Evolutionary conservation across 2,329 filamentous ascomycete species (phyloP).

Genomic region (Claviceps maximensis): DNA sequence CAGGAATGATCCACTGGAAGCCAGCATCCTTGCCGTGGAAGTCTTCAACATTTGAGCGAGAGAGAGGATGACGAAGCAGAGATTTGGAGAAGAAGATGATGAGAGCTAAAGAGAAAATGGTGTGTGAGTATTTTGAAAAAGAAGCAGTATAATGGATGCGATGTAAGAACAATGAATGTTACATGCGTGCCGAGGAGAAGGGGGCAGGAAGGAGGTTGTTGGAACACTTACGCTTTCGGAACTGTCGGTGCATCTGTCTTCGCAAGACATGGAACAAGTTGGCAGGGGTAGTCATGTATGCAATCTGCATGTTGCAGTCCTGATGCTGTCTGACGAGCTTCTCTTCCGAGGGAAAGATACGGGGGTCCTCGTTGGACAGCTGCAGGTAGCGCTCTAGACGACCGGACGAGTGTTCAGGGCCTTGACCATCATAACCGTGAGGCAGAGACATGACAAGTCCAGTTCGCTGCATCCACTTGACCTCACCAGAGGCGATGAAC

Average conservation of each 20-base stretch:
- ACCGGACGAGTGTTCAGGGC: conserved; percentile 94
- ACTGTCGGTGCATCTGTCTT: conserved; percentile 96
- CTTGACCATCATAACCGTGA: conserved; percentile 96
- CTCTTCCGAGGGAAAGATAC: conserved; percentile 75
- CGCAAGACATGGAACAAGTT: conserved; percentile 95
- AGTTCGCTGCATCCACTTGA: conserved; percentile 97
- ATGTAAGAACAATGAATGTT: too few relatives aligned
- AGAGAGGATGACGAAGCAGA: conserved; percentile 83
- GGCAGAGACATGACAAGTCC: conserved; percentile 92
- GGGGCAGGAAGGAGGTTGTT: neutral
- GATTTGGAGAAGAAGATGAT: conserved; percentile 98
- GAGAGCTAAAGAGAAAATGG: conserved; percentile 44
- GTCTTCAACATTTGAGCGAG: conserved; percentile 79
- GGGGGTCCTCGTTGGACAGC: conserved; percentile 92
- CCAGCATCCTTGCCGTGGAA: conserved; percentile 74
- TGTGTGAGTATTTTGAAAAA: conserved; percentile 1
- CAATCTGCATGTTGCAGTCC: conserved; percentile 99
- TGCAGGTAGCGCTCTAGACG: conserved; percentile 96
- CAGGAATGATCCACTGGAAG: conserved; percentile 93
- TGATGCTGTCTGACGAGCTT: conserved; percentile 96
- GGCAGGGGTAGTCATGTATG: conserved; percentile 88
- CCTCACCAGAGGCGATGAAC: conserved; percentile 93
- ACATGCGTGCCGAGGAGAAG: too few relatives aligned
- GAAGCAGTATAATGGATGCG: too few relatives aligned
- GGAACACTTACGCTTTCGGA: conserved; percentile 78